These are phyloP conservation scores for Penicillium olsonii DNA, from an alignment of 2,329 filamentous ascomycete genomes.

Conservation along the genomic window DNA sequence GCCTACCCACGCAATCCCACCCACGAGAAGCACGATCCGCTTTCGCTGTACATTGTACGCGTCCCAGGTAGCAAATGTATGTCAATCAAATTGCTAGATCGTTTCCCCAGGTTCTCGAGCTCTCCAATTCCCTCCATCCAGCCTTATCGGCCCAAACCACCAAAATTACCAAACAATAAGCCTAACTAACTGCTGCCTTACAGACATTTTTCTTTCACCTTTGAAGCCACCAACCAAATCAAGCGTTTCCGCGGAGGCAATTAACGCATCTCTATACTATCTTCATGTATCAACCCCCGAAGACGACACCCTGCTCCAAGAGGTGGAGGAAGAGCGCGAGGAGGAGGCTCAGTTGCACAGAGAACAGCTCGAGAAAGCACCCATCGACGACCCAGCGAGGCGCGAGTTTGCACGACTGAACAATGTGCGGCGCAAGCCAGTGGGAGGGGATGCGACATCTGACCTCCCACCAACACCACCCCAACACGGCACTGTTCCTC, in stretches of 20 bases:
- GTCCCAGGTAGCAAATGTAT: conserved; percentile 88
- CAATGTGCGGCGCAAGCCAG: conserved; percentile 42
- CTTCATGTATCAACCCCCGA: conserved; percentile 73
- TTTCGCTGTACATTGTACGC: conserved; percentile 87
- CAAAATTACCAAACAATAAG: conserved; percentile 14
- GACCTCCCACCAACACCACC: conserved; percentile 3
- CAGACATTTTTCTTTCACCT: conserved; percentile 89
- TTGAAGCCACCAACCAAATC: conserved; percentile 80
- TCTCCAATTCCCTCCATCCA: background rate
- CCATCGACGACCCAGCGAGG: conserved; percentile 20
- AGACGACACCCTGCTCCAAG: conserved; percentile 49
- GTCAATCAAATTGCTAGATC: conserved; percentile 7
- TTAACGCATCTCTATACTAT: conserved; percentile 87
- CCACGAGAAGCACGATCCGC: conserved; percentile 66
- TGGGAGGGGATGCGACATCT: conserved; percentile 16
- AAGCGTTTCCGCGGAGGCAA: conserved; percentile 83
- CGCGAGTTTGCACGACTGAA: conserved; percentile 38
- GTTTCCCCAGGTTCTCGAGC: background rate
- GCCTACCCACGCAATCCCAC: conserved; percentile 78
- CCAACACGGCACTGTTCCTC: conserved; percentile 15
- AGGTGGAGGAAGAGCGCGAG: conserved; percentile 41
- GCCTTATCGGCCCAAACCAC: conserved; percentile 9
- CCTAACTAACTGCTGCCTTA: conserved; percentile 18
- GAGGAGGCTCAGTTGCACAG: conserved; percentile 27
- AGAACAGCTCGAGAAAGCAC: conserved; percentile 26